These are phyloP conservation scores for Hypoxylon lienhwacheense DNA, from an alignment of 495 filamentous ascomycete genomes.

Conservation along the genomic window DNA sequence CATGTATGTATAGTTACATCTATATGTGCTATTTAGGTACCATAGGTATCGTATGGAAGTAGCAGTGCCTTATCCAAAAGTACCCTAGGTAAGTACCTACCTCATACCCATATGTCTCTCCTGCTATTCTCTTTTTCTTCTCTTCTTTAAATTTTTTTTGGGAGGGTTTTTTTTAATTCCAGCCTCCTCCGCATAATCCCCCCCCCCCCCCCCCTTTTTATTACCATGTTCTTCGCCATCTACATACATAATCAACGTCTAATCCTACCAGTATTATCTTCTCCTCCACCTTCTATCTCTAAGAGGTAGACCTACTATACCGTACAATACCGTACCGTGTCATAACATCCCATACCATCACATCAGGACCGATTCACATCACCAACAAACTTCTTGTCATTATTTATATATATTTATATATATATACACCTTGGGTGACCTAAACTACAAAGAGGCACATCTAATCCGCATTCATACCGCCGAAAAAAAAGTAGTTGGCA, in stretches of 20 bases:
- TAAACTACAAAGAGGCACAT: slow-evolving; percentile 14
- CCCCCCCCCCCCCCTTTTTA: neutral
- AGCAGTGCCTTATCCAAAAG: too few relatives aligned
- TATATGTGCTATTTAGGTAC: too few relatives aligned
- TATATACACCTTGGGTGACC: neutral
- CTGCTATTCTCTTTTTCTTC: too few relatives aligned
- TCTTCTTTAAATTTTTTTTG: too few relatives aligned
- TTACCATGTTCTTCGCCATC: neutral
- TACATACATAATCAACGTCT: neutral
- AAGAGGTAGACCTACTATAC: slow-evolving; percentile 4
- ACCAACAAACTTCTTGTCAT: neutral
- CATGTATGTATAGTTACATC: too few relatives aligned
- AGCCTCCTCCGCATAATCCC: too few relatives aligned
- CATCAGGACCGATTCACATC: slow-evolving; percentile 2
- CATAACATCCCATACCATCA: neutral
- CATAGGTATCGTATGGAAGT: too few relatives aligned
- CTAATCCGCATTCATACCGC: slow-evolving; percentile 21
- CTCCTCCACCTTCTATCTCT: neutral
- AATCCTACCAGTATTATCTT: neutral
- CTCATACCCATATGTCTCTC: too few relatives aligned
- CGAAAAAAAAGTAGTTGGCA: slow-evolving; percentile 26
- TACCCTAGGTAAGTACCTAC: too few relatives aligned
- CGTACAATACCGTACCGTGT: neutral
- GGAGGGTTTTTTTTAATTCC: too few relatives aligned
- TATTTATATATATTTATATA: neutral